phyloP scores from a whole-genome alignment of 2,329 filamentous ascomycete genomes.

The Akanthomyces dipterigenus region DNA sequence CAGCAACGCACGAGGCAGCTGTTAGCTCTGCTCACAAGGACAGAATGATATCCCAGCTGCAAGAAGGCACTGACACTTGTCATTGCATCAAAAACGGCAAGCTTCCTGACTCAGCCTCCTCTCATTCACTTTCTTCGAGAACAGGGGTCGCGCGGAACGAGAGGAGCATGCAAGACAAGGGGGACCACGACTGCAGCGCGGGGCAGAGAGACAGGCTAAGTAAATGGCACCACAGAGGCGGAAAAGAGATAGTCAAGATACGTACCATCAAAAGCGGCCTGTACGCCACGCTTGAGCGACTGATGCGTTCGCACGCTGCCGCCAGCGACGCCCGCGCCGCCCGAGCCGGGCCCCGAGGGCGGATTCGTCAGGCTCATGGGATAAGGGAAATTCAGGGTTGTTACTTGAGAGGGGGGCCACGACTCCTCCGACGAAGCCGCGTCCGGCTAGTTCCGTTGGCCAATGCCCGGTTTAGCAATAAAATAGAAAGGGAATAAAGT shows the following conservation, averaged over 20 bases:
- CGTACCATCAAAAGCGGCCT: slow-evolving; percentile 56
- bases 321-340: slow-evolving; percentile 34
- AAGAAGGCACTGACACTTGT: slow-evolving; percentile 1
- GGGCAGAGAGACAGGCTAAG: slow-evolving; percentile 12
- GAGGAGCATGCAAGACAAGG: neutral
- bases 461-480: neutral
- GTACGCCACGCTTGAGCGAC: slow-evolving; percentile 51
- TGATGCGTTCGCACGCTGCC: slow-evolving; percentile 32
- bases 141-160: neutral
- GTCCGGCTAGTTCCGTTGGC: neutral
- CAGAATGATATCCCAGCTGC: neutral
- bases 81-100: neutral
- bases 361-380: slow-evolving; percentile 50
- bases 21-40: neutral
- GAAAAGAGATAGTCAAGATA: slow-evolving; percentile 6
- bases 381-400: neutral
- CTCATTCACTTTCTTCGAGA: neutral
- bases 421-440: neutral
- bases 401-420: neutral
- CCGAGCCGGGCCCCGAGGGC: slow-evolving; percentile 30
- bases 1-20: neutral
- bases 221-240: neutral
- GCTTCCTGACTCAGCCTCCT: neutral
- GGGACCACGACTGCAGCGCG: slow-evolving; percentile 1
- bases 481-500: neutral